These are phyloP conservation scores for Tuctoria greenei DNA, from an alignment of 176 grass and related monocot genomes.

Conservation along the genomic window DNA sequence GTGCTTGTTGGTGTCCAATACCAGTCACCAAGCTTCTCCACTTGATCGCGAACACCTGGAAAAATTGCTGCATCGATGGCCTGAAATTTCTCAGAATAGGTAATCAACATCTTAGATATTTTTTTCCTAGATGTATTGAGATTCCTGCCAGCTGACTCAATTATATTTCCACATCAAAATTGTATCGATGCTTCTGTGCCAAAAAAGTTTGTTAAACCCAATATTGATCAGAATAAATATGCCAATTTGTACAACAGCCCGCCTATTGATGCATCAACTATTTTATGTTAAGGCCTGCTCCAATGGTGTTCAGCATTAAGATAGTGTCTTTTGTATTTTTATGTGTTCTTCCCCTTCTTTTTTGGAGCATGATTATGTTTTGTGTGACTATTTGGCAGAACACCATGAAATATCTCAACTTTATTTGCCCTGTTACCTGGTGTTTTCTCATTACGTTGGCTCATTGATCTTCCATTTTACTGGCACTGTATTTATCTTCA, in stretches of 20 bases:
- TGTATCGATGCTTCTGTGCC: constrained; percentile 6
- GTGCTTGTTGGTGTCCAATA: constrained; percentile 32
- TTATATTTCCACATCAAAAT: constrained; percentile 15
- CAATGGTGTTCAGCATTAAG: neutral
- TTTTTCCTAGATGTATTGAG: constrained; percentile 14
- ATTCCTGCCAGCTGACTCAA: constrained; percentile 9
- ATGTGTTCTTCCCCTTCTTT: neutral
- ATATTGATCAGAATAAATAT: constrained; percentile 3
- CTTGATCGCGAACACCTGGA: constrained; percentile 35
- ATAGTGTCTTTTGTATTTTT: neutral
- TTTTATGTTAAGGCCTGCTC: neutral
- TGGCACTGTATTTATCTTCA: neutral
- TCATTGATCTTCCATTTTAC: neutral
- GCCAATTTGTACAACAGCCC: constrained; percentile 19
- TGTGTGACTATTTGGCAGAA: neutral
- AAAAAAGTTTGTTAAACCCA: neutral
- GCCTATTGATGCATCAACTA: neutral
- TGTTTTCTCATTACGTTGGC: neutral
- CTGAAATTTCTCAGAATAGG: constrained; percentile 40
- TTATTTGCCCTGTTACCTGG: neutral
- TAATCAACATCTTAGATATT: constrained; percentile 31
- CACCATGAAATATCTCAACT: neutral
- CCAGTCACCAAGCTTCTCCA: constrained; percentile 20
- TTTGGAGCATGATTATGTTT: neutral
- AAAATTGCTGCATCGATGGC: constrained; percentile 39